Percentiles rank a stretch among this genome's conserved stretches.
These are phyloP conservation scores for Colletotrichum tanaceti DNA, from an alignment of 2,329 filamentous ascomycete species.

Conservation along the genomic window DNA sequence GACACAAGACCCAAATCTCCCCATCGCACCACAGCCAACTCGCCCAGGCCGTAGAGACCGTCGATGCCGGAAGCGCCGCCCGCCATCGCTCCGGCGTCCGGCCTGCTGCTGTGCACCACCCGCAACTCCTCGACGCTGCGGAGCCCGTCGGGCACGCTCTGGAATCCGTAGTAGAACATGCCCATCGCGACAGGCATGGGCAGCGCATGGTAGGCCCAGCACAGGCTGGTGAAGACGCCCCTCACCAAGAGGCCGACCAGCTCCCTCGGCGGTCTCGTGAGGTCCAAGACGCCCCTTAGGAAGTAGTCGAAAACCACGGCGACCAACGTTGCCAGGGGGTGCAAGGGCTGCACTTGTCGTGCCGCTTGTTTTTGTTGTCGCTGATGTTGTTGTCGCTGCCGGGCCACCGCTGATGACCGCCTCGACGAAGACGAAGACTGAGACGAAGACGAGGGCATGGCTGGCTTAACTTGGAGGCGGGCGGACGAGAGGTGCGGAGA, in stretches of 20 bases:
- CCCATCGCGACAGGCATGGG: conserved; percentile 35
- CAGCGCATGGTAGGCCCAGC: conserved; percentile 34
- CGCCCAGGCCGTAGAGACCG: conserved; percentile 34
- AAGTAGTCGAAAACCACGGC: conserved; percentile 37
- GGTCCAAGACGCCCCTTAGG: conserved; percentile 30
- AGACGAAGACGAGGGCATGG: conserved; percentile 12
- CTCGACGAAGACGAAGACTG: neutral
- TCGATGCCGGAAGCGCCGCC: conserved; percentile 26
- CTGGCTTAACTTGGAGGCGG: conserved; percentile 30
- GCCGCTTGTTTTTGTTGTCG: conserved; percentile 5
- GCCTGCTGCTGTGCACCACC: conserved; percentile 11
- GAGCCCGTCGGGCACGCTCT: conserved; percentile 32
- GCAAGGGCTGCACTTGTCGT: conserved; percentile 22
- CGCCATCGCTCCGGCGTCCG: neutral
- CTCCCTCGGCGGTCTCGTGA: conserved; percentile 34
- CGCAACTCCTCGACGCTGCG: conserved; percentile 32
- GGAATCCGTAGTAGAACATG: conserved; percentile 36
- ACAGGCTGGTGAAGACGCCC: conserved; percentile 29
- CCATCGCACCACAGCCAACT: conserved; percentile 37
- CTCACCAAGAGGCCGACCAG: conserved; percentile 27
- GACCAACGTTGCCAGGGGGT: conserved; percentile 26
- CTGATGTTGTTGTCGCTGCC: conserved; percentile 34
- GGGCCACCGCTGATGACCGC: conserved; percentile 19
- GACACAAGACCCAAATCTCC: conserved; percentile 34
- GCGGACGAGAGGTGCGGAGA: conserved; percentile 21